A percentile compares a stretch with the other conserved stretches of the same genome.
Evolutionary conservation across 2,329 filamentous ascomycete species (phyloP).

Genomic region (Neodidymelliopsis sp.): DNA sequence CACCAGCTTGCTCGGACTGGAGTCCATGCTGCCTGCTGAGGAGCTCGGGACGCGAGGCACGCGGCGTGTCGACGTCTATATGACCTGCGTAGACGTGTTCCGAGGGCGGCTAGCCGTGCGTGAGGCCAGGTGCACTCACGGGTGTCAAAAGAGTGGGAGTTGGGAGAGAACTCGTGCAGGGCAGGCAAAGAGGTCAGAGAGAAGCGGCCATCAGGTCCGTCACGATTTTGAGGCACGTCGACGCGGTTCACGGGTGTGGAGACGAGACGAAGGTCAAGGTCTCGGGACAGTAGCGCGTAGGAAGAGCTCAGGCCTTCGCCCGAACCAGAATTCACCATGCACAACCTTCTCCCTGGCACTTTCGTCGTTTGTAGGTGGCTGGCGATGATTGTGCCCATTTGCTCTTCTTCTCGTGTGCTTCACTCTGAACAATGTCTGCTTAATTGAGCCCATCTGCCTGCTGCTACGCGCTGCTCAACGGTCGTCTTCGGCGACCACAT

Average conservation of each 20-base stretch:
- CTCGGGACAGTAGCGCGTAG: conserved; percentile 25
- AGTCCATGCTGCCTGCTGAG: conserved; percentile 42
- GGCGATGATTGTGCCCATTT: not conserved
- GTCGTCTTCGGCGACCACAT: conserved; percentile 19
- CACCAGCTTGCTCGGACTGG: conserved; percentile 35
- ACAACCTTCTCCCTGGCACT: conserved; percentile 21
- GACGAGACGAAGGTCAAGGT: conserved; percentile 23
- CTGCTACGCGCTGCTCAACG: conserved; percentile 11
- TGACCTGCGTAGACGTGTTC: conserved; percentile 34
- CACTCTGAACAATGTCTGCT: not conserved
- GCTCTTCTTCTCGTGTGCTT: not conserved
- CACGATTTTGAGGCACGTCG: conserved; percentile 40
- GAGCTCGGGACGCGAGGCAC: conserved; percentile 36
- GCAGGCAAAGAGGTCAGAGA: conserved; percentile 34
- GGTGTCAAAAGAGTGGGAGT: conserved; percentile 22
- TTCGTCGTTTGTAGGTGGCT: conserved; percentile 8
- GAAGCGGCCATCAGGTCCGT: conserved; percentile 48
- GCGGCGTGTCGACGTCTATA: conserved; percentile 36
- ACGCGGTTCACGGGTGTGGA: conserved; percentile 39
- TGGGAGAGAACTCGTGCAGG: conserved; percentile 21
- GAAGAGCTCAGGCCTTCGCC: conserved; percentile 33
- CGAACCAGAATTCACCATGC: conserved; percentile 30
- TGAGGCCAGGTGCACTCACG: conserved; percentile 33
- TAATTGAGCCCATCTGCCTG: not conserved
- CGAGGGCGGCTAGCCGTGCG: conserved; percentile 28